Evolutionary conservation across 495 filamentous ascomycete genomes (phyloP), one percentile per base, ranked within the genome.

Genomic region (Pyrenopolyporus hunteri): DNA sequence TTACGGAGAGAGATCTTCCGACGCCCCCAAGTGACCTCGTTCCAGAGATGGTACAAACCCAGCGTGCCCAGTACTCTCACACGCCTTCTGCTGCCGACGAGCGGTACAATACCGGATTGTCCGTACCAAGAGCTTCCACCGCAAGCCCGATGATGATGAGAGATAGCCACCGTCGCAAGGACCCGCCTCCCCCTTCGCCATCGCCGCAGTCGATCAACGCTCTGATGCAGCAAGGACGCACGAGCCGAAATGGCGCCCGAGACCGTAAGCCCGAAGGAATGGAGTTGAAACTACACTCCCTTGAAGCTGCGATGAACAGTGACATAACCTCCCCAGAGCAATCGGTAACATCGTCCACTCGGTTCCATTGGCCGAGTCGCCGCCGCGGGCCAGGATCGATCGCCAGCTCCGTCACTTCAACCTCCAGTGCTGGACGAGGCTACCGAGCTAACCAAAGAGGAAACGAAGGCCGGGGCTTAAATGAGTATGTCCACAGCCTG

Each of bases 401-500:
- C 3, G 64, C 77, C n/a, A 74, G 78, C 32, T 81, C 78, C 35
- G 74, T 75, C 33, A 75, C 76, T 3, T 75, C 76, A 14, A 64
- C 59, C 39, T 79, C 74, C 23, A 78, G 72, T 49, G 68, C 69
- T 35, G 70, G 70, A 43, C 70, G 77, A 46, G 70, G 67, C 47
- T 71, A 56, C 49, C 82, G 77, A 32, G 76, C 70, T 36, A 47
- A 67, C 47, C 67, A 67, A 5, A 3, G 49, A 16, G 43, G 55
- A 2, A 70, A 83, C 13, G 76, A 82, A 57, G 83, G 82, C 6
- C 83, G 85, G 29, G 91, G 87, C 59, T 82, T 92, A 25, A 90
- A 95, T 64, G 86, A 92, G 58, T 96, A 95, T 64, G 92, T 96
- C 63, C 90, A 87, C 74, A 95, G 91, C 71, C 73, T 96, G 2